Base-by-base conservation (phyloP, 1,139 yeast genomes). In the Taiozyma sp. region DNA sequence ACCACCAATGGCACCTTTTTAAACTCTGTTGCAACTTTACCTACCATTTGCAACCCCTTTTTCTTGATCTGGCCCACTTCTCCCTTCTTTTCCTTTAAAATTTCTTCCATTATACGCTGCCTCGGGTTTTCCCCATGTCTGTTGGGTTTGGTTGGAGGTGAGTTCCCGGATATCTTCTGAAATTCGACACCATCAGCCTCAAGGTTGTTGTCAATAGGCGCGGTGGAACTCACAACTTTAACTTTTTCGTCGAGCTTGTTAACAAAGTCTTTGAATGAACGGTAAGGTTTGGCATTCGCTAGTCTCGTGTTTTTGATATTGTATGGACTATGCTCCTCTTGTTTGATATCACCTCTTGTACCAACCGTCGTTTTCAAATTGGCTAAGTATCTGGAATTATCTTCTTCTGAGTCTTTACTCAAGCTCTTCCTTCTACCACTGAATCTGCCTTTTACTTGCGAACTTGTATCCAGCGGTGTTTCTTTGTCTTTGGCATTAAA, bases 61-160 rank as follows among this genome's bases (percentile, higher is more conserved):
- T 47, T 44, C 22, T 47, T 39, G 7, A 32, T 14, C 8, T 1
- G 39, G n/a, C 16, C 40, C 5, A 37, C 43, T 10, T 48, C 29
- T 6, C 48, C 53, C n/a, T 52, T 47, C 29, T 47, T 45, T 13
- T 37, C 42, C 14, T 21, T 16, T 19, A 37, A 11, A 6, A 37
- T 6, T 14, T 21, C 24, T 21, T 21, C 10, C 24, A 19, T 37
- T 37, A 37, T 19, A 19, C 21, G 24, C 24, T 37, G 21, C 24
- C 40, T 37, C 40, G 24, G 52, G 43, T 28, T 47, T 50, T 47
- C 47, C 45, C 52, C 50, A 47, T 30, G 26, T 16, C 30, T 5
- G n/a, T 10, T 37, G 4, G 62, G 60, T 26, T 49, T 47, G 9
- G 49, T 44, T 8, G 62, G 62, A 14, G 59, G 62, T 11, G 61